Evolutionary conservation across 495 filamentous ascomycete species (phyloP).

Genomic region (Penicillium tannophilum): DNA sequence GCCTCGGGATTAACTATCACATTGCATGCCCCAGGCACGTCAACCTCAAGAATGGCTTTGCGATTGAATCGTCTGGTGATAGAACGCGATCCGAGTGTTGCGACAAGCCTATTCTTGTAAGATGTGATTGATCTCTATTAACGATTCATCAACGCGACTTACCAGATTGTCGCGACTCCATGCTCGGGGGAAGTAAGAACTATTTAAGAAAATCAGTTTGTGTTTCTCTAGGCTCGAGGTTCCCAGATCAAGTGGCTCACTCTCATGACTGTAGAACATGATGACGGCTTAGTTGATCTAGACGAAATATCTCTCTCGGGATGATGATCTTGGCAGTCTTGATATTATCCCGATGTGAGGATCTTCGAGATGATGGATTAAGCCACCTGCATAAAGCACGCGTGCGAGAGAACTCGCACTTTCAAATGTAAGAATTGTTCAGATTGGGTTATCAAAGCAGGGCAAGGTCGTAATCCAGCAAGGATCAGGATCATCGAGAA

Average conservation of each 20-base stretch:
- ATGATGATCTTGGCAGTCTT: not conserved
- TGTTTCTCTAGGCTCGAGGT: not conserved
- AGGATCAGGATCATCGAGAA: not conserved
- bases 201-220: constrained; percentile 38
- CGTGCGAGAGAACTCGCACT: not conserved
- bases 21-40: constrained; percentile 82
- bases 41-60: constrained; percentile 87
- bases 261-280: constrained; percentile 95
- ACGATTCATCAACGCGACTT: constrained; percentile 13
- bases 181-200: constrained; percentile 86
- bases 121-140: constrained; percentile 6
- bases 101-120: constrained; percentile 70
- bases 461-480: not conserved
- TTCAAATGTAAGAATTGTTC: not conserved
- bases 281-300: constrained; percentile 11
- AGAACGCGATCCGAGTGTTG: constrained; percentile 79
- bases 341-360: not conserved
- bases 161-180: constrained; percentile 96
- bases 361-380: not conserved
- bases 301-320: not conserved
- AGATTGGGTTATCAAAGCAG: not conserved
- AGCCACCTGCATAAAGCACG: not conserved
- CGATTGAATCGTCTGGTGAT: constrained; percentile 73
- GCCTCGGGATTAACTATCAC: constrained; percentile 83
- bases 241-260: constrained; percentile 47